Evolutionary conservation across 345 rosid species (phyloP), one percentile per base, ranked within the genome.

Genomic region (Garcia nutans): DNA sequence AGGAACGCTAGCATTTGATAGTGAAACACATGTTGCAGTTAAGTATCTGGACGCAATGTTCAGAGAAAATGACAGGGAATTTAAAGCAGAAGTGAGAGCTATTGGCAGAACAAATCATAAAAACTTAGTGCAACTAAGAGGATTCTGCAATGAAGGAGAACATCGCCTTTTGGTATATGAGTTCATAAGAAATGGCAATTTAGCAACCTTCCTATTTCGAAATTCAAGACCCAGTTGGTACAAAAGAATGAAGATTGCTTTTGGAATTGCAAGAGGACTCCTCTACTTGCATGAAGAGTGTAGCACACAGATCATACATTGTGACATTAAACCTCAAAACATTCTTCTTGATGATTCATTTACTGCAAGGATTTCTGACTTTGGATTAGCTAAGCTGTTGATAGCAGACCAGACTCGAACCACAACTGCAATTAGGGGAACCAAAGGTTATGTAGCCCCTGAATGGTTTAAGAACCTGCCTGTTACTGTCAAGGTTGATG

Each of bases 381-480:
- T 86, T n/a, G 86, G 88, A 62, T 64, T 86, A 10, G 85, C 88
- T 58, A 83, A 83, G 79, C 86, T 86, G 44, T 5, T 65, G 71
- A 65, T 54, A 62, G 13, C 71, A 3, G 77, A 78, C 52, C 85
- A 85, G 33, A 81, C 75, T 12, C 55, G 57, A n/a, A 85, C 85
- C 2, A 15, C 33, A 0, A 87, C 88, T 0, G 70, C 56, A 19
- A 66, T 83, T 45, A 75, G 86, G 26, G 85, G 86, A n/a, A 84
- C 88, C 19, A 85, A 55, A 67, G 88, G 89, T 16, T 83, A 79
- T 49, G 72, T 83, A 9, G 86, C 85, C 0, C 88, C 88, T 12
- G 88, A 81, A 77, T 85, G 88, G 86, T 85, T 87, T 73, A 76
- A 61, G 31, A 86, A 57, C 81, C 61, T 73, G 82, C 86, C 88